Base-by-base conservation (phyloP, 2,329 filamentous ascomycete genomes). In the Colletotrichum tamarilloi region DNA sequence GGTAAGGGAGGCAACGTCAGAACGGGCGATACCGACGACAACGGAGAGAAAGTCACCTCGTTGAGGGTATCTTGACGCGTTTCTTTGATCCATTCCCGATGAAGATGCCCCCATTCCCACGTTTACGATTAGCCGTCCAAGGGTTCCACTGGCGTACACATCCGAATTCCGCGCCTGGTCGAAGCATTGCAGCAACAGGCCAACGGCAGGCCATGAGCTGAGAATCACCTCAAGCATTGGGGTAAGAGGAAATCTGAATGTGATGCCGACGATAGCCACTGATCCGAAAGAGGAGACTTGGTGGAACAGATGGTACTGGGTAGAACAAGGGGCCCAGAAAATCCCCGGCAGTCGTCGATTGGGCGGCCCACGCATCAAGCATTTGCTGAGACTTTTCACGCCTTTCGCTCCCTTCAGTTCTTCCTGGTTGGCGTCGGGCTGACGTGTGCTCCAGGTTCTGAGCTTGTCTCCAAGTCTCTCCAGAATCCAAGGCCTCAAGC, bases 221-320 rank as follows among this genome's bases (percentile, higher is more conserved):
- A 59, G 52, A 46, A 72, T 72, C 59, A 65, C 70, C 67, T 73
- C 70, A 73, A 73, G 60, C 70, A 22, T 73, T 69, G 66, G 70
- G 42, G 70, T 73, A 73, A 73, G 24, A 72, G 5, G 30, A 62
- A 73, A 73, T 14, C 63, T 9, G 30, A 56, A 32, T 11, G 14
- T 16, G 12, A n/a, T 58, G 65, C 64, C 58, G 65, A 68, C 30
- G 58, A 63, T 68, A 72, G 64, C 68, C 57, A 72, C 22, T 68
- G 64, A 52, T 72, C 57, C 57, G 63, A 57, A 38, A 67, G 56
- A 59, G 66, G 56, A 38, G 42, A 22, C 56, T 22, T n/a, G 24
- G 24, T 22, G 32, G 24, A 53, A 24, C 24, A 56, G 7, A 32
- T 38, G 19, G 55, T 42, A 26, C 5, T 52, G 11, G n/a, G 26